Conservation (phyloP, 257 asterid genomes). For the Pogostemon cablin region DNA sequence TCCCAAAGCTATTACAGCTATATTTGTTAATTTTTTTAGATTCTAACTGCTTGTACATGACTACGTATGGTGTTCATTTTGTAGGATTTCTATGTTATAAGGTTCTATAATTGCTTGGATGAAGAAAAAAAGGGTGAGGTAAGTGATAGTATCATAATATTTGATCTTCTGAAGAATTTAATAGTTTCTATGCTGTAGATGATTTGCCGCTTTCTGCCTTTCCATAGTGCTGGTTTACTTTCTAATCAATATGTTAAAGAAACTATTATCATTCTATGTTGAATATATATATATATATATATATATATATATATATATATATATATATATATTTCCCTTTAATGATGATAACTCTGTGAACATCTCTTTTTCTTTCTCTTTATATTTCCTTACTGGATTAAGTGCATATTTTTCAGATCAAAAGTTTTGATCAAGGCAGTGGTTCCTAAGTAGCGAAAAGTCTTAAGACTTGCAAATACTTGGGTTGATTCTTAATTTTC, state of each 20-base stretch:
- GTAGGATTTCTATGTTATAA: slow-evolving; percentile 79
- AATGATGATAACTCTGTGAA: slow-evolving; percentile 12
- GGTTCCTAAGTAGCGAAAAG: slow-evolving; percentile 12
- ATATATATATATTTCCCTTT: too few relatives aligned
- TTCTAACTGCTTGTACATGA: slow-evolving; percentile 19
- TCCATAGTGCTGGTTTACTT: too few relatives aligned
- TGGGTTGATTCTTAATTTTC: slow-evolving; percentile 7
- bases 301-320: too few relatives aligned
- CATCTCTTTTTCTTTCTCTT: neutral
- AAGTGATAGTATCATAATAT: slow-evolving; percentile 44
- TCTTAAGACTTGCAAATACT: slow-evolving; percentile 1
- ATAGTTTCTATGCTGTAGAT: slow-evolving; percentile 19
- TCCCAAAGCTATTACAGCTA: slow-evolving; percentile 17
- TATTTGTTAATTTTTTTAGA: slow-evolving; percentile 13
- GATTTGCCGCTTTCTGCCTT: slow-evolving; percentile 15
- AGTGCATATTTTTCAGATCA: neutral
- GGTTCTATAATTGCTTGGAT: slow-evolving; percentile 92
- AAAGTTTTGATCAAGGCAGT: slow-evolving; percentile 1
- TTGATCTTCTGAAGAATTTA: slow-evolving; percentile 2
- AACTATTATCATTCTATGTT: too few relatives aligned
- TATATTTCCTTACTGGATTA: slow-evolving; percentile 10
- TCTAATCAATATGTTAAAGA: too few relatives aligned
- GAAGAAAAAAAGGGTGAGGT: slow-evolving; percentile 95
- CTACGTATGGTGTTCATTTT: slow-evolving; percentile 27
- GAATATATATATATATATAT: too few relatives aligned